Conservation (phyloP, 306 rosid species). For the Bauhinia variegata region DNA sequence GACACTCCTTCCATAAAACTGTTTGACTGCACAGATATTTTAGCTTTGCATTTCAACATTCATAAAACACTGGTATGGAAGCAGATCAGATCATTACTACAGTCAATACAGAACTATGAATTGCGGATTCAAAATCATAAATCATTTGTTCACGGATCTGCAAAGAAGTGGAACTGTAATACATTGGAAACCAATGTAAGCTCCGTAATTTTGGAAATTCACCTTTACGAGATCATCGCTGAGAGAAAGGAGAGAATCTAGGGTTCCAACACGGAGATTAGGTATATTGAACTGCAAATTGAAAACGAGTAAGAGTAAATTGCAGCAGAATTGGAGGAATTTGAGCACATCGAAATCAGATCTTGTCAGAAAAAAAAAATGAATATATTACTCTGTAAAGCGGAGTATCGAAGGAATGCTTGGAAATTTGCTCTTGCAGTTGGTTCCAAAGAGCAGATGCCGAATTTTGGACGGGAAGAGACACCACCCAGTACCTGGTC, state of each 20-base stretch:
- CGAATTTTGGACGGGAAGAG: slow-evolving; percentile 77
- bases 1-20: slow-evolving; percentile 86
- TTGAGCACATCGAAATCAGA: slow-evolving; percentile 21
- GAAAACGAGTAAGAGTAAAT: background rate
- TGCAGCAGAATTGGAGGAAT: background rate
- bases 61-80: background rate
- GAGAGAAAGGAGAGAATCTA: slow-evolving; percentile 95
- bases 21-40: slow-evolving; percentile 61
- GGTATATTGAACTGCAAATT: slow-evolving; percentile 78
- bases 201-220: background rate
- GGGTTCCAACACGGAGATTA: slow-evolving; percentile 94
- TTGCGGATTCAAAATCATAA: background rate
- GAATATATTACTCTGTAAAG: slow-evolving; percentile 66
- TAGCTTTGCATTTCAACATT: slow-evolving; percentile 11
- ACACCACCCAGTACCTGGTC: slow-evolving; percentile 86
- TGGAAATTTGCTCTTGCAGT: slow-evolving; percentile 85
- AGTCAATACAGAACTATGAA: background rate
- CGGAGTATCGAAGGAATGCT: slow-evolving; percentile 94
- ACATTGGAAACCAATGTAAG: background rate
- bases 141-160: background rate
- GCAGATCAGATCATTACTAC: slow-evolving; percentile 20
- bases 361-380: slow-evolving; percentile 24
- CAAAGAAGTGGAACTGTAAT: background rate
- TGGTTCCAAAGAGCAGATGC: slow-evolving; percentile 78
- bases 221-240: slow-evolving; percentile 97